phyloP scores from a whole-genome alignment of 2,329 filamentous ascomycete genomes.

The Penicillium sclerotiorum region DNA sequence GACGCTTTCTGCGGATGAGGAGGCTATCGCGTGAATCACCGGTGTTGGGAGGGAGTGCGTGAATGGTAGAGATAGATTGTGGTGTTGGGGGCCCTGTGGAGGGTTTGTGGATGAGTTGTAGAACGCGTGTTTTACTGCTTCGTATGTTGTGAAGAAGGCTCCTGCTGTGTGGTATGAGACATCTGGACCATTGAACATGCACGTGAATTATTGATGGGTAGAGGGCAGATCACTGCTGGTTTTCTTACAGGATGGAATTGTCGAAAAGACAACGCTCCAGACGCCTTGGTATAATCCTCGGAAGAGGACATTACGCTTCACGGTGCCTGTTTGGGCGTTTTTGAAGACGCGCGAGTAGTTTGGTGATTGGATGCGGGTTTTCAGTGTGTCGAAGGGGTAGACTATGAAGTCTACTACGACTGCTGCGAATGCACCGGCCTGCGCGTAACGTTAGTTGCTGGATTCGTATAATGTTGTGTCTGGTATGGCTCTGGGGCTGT shows the following conservation, averaged over 20 bases:
- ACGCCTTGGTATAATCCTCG: constrained; percentile 84
- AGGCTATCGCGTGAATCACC: constrained; percentile 72
- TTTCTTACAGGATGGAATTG: constrained; percentile 83
- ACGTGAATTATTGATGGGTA: too few species aligned
- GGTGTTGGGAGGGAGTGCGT: constrained; percentile 62
- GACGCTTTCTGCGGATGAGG: constrained; percentile 75
- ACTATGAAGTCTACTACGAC: constrained; percentile 84
- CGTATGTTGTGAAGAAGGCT: constrained; percentile 88
- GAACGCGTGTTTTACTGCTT: constrained; percentile 70
- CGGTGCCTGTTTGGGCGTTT: constrained; percentile 57
- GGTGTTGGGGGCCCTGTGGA: not conserved
- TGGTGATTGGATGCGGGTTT: constrained; percentile 80
- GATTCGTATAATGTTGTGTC: not conserved
- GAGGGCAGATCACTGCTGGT: too few species aligned
- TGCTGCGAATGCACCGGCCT: constrained; percentile 84
- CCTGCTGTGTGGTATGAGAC: constrained; percentile 59
- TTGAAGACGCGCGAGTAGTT: constrained; percentile 71
- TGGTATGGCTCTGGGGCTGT: too few species aligned
- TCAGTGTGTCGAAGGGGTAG: constrained; percentile 87
- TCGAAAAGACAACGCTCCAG: constrained; percentile 81
- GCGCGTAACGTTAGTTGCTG: not conserved
- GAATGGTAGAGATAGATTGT: constrained; percentile 22
- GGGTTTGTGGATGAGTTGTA: constrained; percentile 48
- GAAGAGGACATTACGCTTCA: constrained; percentile 61
- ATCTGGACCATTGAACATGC: too few species aligned